Evolutionary conservation across 2,329 filamentous ascomycete genomes (phyloP), one percentile per base, ranked within the genome.

Genomic region (Scytalidium sp.): DNA sequence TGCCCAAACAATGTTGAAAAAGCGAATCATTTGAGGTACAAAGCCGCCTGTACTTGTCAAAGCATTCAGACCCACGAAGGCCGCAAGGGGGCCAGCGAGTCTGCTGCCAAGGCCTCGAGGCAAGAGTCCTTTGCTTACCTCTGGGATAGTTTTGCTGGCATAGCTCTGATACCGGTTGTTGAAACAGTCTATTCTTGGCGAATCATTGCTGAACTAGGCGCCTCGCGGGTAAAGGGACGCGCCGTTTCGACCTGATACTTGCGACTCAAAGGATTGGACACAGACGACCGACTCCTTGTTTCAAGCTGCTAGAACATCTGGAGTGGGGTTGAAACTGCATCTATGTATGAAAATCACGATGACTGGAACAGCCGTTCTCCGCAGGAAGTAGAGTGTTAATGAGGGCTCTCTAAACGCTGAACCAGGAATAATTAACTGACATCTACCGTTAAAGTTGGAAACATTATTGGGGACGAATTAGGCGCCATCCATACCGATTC

Each of bases 221-320:
- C 55, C 55, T 56, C 54, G 56, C 58, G 56, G 41, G 52, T 5
- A 25, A 19, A 23, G 8, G 11, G 21, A 52, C 53, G 53, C 50
- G 45, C 47, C 21, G 62, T 63, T 61, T 63, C 52, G 54, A 50
- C 40, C 45, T 25, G 19, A n/a, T 15, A 45, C 29, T 50, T 29
- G 48, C 11, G 39, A 42, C 41, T 43, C 21, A 22, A 49, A 46
- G 47, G 23, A 62, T 63, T 64, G 60, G 61, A 56, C 45, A 51
- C 50, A 50, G 32, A 46, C 47, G 55, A 46, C 55, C 53, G 49
- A 32, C 29, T 49, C 21, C 13, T 47, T 52, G 60, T 61, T 60
- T 61, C 59, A 61, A 53, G 42, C 49, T 54, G 32, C 13, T 8
- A 15, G 6, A 15, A 36, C n/a, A n/a, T n/a, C n/a, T n/a, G n/a